phyloP scores from a whole-genome alignment of 257 asterid genomes.

The Ophiorrhiza pumila region DNA sequence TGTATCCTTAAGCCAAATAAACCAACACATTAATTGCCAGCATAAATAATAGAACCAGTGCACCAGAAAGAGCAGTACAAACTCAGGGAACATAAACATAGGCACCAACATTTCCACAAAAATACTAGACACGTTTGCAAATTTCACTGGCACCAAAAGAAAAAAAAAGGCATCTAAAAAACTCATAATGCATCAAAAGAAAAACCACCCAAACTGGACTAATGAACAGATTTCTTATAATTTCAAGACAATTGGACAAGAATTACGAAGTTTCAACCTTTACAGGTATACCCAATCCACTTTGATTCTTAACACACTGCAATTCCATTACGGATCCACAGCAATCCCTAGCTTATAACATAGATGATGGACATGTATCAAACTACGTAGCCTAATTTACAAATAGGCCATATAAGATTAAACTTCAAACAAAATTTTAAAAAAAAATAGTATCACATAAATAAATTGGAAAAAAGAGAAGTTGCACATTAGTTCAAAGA shows the following conservation, averaged over 20 bases:
- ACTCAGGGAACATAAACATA: neutral
- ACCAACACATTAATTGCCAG: neutral
- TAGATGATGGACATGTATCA: neutral
- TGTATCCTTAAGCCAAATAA: constrained; percentile 49
- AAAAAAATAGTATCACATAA: neutral
- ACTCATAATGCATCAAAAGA: neutral
- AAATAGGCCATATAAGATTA: neutral
- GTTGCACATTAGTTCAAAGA: neutral
- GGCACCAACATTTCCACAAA: neutral
- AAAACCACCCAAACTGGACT: neutral
- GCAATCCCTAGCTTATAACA: neutral
- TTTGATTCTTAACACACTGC: neutral
- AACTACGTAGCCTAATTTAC: neutral
- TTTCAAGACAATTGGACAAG: neutral
- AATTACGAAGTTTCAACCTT: neutral
- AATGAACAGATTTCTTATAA: neutral
- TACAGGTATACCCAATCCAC: neutral
- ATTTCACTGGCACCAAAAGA: neutral
- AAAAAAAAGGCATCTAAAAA: neutral
- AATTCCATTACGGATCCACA: neutral
- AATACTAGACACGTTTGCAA: neutral
- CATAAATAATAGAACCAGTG: neutral
- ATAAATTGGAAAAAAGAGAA: neutral
- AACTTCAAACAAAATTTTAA: neutral
- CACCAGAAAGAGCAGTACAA: neutral